phyloP scores from a whole-genome alignment of 176 grass and related monocot species.

The Oryza punctata region DNA sequence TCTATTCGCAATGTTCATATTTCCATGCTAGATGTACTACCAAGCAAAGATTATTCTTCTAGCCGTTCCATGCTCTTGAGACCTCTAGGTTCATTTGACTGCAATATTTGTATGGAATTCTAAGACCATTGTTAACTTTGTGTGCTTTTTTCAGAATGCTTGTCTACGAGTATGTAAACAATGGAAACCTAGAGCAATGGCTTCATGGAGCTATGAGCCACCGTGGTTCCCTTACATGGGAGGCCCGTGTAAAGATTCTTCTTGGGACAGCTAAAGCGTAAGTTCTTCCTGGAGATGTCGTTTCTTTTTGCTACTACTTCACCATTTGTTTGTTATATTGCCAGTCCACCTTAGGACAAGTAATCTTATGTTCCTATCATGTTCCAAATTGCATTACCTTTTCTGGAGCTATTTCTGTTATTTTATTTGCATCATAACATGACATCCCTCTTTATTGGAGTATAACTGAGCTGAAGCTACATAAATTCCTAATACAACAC shows the following conservation, averaged over 20 bases:
- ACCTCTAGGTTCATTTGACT: background rate
- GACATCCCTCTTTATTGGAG: background rate
- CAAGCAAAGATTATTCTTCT: background rate
- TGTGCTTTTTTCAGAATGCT: slow-evolving; percentile 64
- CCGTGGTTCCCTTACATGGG: slow-evolving; percentile 71
- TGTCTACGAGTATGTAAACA: slow-evolving; percentile 87
- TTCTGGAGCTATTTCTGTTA: background rate
- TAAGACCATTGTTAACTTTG: slow-evolving; percentile 9
- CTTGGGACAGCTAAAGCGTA: slow-evolving; percentile 88
- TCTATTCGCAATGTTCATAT: slow-evolving; percentile 15
- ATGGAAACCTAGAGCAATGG: slow-evolving; percentile 86
- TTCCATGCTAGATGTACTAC: background rate
- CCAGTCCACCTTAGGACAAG: background rate
- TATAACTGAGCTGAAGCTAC: slow-evolving; percentile 17
- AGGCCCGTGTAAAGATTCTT: slow-evolving; percentile 78
- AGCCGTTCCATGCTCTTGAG: background rate
- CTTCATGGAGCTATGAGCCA: slow-evolving; percentile 90
- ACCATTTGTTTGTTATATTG: slow-evolving; percentile 22
- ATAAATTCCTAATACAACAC: slow-evolving; percentile 6
- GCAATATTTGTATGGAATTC: background rate
- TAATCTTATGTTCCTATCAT: background rate
- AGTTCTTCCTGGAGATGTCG: slow-evolving; percentile 36
- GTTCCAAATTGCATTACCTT: slow-evolving; percentile 1
- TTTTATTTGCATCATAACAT: slow-evolving; percentile 24
- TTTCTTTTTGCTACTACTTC: slow-evolving; percentile 12